These are phyloP conservation scores for Geotrichum siamense DNA, from an alignment of 1,139 yeast genomes.

Conservation along the genomic window DNA sequence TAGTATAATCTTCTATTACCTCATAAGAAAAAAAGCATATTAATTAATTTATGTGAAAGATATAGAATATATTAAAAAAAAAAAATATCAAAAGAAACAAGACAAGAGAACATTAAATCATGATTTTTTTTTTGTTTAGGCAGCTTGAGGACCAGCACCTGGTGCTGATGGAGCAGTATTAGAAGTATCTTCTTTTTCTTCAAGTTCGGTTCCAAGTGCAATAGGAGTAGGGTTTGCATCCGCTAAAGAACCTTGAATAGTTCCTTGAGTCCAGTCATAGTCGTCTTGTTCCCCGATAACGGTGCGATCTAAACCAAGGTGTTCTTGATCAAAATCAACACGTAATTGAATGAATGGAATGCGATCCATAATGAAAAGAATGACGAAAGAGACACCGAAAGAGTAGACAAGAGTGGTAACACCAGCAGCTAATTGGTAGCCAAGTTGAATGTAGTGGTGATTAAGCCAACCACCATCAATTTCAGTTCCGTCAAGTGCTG, in stretches of 20 bases:
- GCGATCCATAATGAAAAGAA: constrained; percentile 65
- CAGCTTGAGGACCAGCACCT: too few relatives aligned
- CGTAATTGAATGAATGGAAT: constrained; percentile 80
- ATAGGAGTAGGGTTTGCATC: constrained; percentile 7
- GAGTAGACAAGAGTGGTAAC: constrained; percentile 74
- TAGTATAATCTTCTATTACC: too few relatives aligned
- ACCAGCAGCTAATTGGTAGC: constrained; percentile 87
- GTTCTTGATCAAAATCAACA: constrained; percentile 84
- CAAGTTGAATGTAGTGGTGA: constrained; percentile 82
- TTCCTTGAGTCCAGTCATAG: constrained; percentile 9
- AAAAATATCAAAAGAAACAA: too few relatives aligned
- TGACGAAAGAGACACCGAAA: constrained; percentile 63
- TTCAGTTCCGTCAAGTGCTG: constrained; percentile 57
- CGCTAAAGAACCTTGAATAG: constrained; percentile 5
- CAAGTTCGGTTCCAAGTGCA: not conserved
- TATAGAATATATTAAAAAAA: too few relatives aligned
- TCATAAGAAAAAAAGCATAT: too few relatives aligned
- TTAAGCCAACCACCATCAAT: constrained; percentile 91
- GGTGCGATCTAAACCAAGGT: constrained; percentile 78
- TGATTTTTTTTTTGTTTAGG: too few relatives aligned
- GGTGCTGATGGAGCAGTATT: not conserved
- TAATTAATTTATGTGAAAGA: too few relatives aligned
- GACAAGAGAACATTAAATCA: too few relatives aligned
- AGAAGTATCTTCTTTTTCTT: not conserved
- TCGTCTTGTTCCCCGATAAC: constrained; percentile 73